phyloP scores from a whole-genome alignment of 106 monocot genomes.

The Dioscorea dumetorum region DNA sequence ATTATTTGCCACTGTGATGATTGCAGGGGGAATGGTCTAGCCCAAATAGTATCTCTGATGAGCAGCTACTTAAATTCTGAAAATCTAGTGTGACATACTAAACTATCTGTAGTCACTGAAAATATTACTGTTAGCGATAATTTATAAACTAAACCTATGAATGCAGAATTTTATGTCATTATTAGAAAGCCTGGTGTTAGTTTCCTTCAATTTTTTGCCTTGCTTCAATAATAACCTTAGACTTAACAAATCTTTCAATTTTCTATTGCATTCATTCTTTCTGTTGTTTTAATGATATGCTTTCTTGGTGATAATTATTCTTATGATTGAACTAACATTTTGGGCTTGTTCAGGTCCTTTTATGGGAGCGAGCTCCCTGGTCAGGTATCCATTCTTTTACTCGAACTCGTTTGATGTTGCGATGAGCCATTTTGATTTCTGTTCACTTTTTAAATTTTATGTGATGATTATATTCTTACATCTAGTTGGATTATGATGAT shows the following conservation, averaged over 20 bases:
- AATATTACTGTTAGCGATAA: too few relatives aligned
- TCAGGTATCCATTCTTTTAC: conserved; percentile 19
- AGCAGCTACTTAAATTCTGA: too few relatives aligned
- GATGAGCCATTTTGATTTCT: neutral
- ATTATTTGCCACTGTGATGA: too few relatives aligned
- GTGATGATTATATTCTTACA: neutral
- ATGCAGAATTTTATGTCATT: neutral
- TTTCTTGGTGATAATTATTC: neutral
- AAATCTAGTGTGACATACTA: too few relatives aligned
- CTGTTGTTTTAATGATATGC: neutral
- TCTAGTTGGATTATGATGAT: neutral
- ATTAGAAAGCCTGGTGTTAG: neutral
- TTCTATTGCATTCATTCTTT: neutral
- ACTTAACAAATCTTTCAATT: neutral
- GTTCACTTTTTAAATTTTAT: neutral
- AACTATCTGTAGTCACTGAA: too few relatives aligned
- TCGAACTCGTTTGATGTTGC: neutral
- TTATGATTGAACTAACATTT: conserved; percentile 1
- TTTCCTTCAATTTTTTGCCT: neutral
- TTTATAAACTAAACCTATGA: neutral
- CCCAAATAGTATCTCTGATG: too few relatives aligned
- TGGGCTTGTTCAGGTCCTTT: conserved; percentile 37
- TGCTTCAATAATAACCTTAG: neutral
- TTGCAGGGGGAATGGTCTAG: too few relatives aligned
- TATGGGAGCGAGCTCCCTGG: conserved; percentile 34